Conservation (phyloP, 2,329 filamentous ascomycete species). For the Colletotrichum destructivum region DNA sequence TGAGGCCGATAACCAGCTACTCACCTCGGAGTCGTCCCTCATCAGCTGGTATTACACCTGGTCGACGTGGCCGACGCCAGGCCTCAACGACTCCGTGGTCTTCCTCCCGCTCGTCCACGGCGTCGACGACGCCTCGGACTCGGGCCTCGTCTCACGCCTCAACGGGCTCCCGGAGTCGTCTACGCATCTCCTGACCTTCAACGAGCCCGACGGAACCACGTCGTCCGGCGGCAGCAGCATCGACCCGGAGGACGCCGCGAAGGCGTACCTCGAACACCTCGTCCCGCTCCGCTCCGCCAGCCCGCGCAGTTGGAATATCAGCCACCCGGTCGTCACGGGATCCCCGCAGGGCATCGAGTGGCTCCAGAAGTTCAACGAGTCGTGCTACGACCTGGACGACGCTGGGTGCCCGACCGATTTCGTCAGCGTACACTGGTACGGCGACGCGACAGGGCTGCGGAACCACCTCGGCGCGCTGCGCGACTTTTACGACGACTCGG, state of each 20-base stretch:
- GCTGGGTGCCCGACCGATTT: constrained; percentile 58
- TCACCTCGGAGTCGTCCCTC: constrained; percentile 54
- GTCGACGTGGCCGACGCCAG: constrained; percentile 51
- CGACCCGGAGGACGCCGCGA: constrained; percentile 55
- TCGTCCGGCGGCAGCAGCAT: constrained; percentile 57
- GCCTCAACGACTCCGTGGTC: constrained; percentile 47
- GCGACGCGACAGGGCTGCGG: constrained; percentile 53
- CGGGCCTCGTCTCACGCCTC: constrained; percentile 48
- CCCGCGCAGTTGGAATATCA: constrained; percentile 54
- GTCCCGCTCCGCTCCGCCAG: constrained; percentile 48
- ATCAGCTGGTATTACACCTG: constrained; percentile 62
- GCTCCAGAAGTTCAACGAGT: constrained; percentile 57
- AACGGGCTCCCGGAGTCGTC: constrained; percentile 51
- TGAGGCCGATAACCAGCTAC: constrained; percentile 51
- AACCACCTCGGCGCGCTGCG: constrained; percentile 54
- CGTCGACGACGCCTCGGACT: constrained; percentile 51
- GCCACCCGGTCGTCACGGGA: constrained; percentile 59
- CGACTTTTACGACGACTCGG: constrained; percentile 55
- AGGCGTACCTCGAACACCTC: constrained; percentile 55
- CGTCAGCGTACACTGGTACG: constrained; percentile 59
- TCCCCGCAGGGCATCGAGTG: constrained; percentile 56
- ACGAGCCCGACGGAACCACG: constrained; percentile 59
- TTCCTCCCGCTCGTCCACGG: constrained; percentile 59
- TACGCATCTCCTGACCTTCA: constrained; percentile 58
- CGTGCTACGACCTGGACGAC: constrained; percentile 56